These are phyloP conservation scores for Nelumbo lutea DNA, from an alignment of 164 flowering plant species.

Conservation along the genomic window DNA sequence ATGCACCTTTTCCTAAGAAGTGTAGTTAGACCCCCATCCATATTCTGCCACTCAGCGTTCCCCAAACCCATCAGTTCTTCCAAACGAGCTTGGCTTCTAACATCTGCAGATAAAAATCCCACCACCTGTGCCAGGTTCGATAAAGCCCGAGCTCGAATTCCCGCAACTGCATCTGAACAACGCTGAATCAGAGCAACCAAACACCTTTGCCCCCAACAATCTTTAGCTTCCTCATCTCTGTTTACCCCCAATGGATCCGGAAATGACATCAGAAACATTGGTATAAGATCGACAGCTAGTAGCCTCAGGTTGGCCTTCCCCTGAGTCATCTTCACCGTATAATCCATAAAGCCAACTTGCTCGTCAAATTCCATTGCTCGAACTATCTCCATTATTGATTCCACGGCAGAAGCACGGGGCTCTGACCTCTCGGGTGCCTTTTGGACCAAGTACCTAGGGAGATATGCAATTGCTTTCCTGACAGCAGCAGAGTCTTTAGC, in stretches of 20 bases:
- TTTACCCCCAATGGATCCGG: conserved; percentile 38
- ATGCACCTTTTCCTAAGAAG: conserved; percentile 66
- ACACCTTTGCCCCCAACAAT: conserved; percentile 56
- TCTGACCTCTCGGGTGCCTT: conserved; percentile 93
- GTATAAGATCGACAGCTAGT: conserved; percentile 71
- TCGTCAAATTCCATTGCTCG: conserved; percentile 49
- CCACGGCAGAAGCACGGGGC: conserved; percentile 73
- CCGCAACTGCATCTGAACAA: conserved; percentile 66
- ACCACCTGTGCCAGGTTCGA: conserved; percentile 67
- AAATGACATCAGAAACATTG: conserved; percentile 35
- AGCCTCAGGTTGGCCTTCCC: conserved; percentile 68
- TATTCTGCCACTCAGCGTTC: conserved; percentile 7
- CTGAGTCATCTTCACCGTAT: conserved; percentile 68
- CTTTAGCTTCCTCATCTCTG: conserved; percentile 22
- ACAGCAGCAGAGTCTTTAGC: conserved; percentile 39
- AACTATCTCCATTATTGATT: conserved; percentile 73
- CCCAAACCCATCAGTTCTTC: conserved; percentile 48
- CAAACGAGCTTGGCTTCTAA: conserved; percentile 26
- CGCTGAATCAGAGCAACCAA: conserved; percentile 62
- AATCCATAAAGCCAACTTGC: conserved; percentile 61
- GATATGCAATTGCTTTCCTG: conserved; percentile 55
- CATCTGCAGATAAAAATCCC: conserved; percentile 38
- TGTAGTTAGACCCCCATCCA: conserved; percentile 34
- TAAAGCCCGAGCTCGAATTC: conserved; percentile 74
- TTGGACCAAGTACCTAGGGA: conserved; percentile 60